A percentile compares a stretch with the other conserved stretches of the same genome.
Evolutionary conservation across 352 stramenopile species (phyloP).

Genomic region (Globisporangium heterothallicum): DNA sequence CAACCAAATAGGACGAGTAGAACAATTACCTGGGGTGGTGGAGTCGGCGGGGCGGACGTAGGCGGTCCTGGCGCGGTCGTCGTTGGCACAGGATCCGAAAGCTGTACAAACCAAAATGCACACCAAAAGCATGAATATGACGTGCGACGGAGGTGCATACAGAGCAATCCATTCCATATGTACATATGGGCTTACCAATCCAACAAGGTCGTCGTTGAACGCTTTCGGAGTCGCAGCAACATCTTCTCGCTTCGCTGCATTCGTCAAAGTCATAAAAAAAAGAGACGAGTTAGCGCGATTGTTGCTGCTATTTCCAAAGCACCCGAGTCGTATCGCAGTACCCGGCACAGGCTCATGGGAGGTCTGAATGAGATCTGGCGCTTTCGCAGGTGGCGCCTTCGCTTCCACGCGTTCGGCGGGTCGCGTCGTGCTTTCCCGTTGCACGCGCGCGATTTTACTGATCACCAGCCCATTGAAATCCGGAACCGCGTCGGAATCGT

Average conservation of each 20-base stretch:
- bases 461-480: conserved; percentile 79
- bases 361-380: conserved; percentile 75
- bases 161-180: background rate
- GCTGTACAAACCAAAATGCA: conserved; percentile 20
- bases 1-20: too few relatives aligned
- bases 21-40: conserved; percentile 26
- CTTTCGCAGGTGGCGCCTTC: conserved; percentile 22
- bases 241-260: conserved; percentile 54
- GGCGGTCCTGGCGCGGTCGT: conserved; percentile 19
- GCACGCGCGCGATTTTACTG: conserved; percentile 74
- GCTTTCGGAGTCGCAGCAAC: conserved; percentile 34
- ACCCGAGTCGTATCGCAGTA: too few relatives aligned
- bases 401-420: conserved; percentile 30
- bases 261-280: background rate
- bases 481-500: conserved; percentile 64
- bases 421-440: conserved; percentile 38
- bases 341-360: conserved; percentile 16
- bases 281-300: too few relatives aligned
- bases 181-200: conserved; percentile 34
- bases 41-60: conserved; percentile 26
- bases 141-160: background rate
- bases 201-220: conserved; percentile 81
- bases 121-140: background rate
- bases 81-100: conserved; percentile 54
- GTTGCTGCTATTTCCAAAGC: too few relatives aligned